phyloP scores from a whole-genome alignment of 306 rosid genomes.

The Quercus glauca region DNA sequence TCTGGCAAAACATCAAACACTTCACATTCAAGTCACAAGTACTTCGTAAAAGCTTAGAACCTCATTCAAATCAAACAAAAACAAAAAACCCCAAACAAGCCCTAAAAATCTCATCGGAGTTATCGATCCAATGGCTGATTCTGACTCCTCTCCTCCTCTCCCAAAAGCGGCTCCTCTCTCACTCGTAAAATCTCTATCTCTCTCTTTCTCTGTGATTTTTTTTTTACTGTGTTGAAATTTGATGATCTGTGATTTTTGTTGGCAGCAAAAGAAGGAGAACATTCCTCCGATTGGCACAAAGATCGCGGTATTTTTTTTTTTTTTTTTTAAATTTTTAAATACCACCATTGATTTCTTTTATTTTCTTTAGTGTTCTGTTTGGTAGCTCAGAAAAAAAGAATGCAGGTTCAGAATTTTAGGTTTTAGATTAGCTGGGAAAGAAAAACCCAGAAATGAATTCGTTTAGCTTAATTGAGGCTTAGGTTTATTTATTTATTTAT shows the following conservation, averaged over 20 bases:
- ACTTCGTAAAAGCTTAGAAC: neutral
- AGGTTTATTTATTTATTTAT: no score
- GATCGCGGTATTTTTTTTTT: slow-evolving; percentile 46
- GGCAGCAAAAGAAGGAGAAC: slow-evolving; percentile 85
- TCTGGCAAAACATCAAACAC: neutral
- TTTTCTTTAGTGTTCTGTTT: neutral
- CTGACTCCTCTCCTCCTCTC: slow-evolving; percentile 32
- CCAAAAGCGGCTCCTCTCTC: slow-evolving; percentile 27
- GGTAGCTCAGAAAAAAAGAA: neutral
- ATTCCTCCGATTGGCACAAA: slow-evolving; percentile 60
- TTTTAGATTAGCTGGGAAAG: no score
- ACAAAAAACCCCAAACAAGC: neutral
- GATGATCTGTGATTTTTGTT: neutral
- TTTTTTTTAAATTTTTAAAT: no score
- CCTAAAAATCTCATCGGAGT: neutral
- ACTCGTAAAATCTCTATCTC: slow-evolving; percentile 23
- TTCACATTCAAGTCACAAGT: neutral
- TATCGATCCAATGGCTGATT: slow-evolving; percentile 32
- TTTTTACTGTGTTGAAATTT: neutral
- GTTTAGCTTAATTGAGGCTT: no score
- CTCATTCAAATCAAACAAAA: neutral
- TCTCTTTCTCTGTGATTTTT: neutral
- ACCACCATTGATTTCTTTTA: no score
- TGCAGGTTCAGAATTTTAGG: neutral
- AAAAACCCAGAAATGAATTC: no score